phyloP scores from a whole-genome alignment of 2,329 filamentous ascomycete species.

The Onygena corvina region DNA sequence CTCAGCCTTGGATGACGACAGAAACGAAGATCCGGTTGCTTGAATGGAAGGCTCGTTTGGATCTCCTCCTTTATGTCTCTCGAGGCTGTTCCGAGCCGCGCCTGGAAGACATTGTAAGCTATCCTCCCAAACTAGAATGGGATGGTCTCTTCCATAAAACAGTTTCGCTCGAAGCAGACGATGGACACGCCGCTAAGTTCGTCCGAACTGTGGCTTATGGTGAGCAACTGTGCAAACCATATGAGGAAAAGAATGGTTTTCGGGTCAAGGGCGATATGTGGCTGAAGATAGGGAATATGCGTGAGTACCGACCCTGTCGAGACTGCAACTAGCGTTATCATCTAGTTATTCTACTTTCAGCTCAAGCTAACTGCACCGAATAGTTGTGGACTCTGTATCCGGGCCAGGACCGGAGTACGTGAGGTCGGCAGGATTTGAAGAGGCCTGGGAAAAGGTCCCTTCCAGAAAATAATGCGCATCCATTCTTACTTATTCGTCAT shows the following conservation, averaged over 20 bases:
- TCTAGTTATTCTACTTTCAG: slow-evolving; percentile 23
- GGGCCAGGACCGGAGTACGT: slow-evolving; percentile 26
- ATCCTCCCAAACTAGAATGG: slow-evolving; percentile 43
- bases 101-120: slow-evolving; percentile 47
- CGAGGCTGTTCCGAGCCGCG: slow-evolving; percentile 51
- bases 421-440: slow-evolving; percentile 31
- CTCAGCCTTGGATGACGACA: slow-evolving; percentile 47
- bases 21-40: slow-evolving; percentile 56
- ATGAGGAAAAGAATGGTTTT: slow-evolving; percentile 25
- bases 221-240: slow-evolving; percentile 37
- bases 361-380: not conserved
- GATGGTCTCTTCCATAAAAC: slow-evolving; percentile 35
- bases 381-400: not conserved
- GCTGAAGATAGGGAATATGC: slow-evolving; percentile 36
- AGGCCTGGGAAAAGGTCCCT: slow-evolving; percentile 28
- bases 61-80: slow-evolving; percentile 62
- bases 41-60: slow-evolving; percentile 68
- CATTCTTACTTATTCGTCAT: not conserved
- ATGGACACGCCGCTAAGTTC: slow-evolving; percentile 72
- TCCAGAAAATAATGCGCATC: slow-evolving; percentile 7
- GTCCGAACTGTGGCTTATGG: slow-evolving; percentile 57
- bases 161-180: slow-evolving; percentile 45
- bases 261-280: slow-evolving; percentile 34
- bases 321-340: slow-evolving; percentile 20
- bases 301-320: slow-evolving; percentile 19